Evolutionary conservation across 345 rosid species (phyloP).

Genomic region (Syzygium grande): DNA sequence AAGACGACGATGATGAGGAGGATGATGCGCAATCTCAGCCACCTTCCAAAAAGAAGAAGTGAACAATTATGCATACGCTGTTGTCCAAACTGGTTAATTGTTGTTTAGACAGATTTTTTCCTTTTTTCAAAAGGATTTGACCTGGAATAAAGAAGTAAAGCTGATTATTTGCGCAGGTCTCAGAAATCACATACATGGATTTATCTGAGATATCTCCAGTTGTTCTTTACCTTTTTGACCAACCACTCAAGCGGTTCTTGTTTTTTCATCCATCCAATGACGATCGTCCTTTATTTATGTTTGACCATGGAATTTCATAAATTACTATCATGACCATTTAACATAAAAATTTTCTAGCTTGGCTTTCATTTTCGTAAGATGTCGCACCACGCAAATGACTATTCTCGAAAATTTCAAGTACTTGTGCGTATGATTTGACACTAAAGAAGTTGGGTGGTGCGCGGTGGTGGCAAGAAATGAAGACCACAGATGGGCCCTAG

Average conservation of each 20-base stretch:
- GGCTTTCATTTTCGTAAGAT: background rate
- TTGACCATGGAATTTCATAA: background rate
- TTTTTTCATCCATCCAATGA: background rate
- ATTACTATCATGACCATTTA: background rate
- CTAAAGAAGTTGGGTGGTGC: background rate
- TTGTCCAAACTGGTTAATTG: background rate
- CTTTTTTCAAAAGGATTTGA: background rate
- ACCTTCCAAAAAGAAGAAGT: slow-evolving; percentile 3
- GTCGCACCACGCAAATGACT: background rate
- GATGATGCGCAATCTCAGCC: background rate
- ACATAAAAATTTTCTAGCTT: background rate
- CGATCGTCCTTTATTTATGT: background rate
- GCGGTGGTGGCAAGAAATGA: background rate
- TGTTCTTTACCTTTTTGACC: background rate
- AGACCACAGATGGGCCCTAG: background rate
- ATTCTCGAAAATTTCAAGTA: background rate
- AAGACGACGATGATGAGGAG: background rate
- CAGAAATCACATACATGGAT: background rate
- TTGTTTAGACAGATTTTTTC: background rate
- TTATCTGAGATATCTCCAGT: background rate
- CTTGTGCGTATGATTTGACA: background rate
- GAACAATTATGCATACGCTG: background rate
- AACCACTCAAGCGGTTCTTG: background rate
- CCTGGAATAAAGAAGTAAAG: background rate
- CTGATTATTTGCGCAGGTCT: background rate